Evolutionary conservation across 768 basidiomycete species (phyloP), one percentile per base, ranked within the genome.

Genomic region (Lactarius akahatsu): DNA sequence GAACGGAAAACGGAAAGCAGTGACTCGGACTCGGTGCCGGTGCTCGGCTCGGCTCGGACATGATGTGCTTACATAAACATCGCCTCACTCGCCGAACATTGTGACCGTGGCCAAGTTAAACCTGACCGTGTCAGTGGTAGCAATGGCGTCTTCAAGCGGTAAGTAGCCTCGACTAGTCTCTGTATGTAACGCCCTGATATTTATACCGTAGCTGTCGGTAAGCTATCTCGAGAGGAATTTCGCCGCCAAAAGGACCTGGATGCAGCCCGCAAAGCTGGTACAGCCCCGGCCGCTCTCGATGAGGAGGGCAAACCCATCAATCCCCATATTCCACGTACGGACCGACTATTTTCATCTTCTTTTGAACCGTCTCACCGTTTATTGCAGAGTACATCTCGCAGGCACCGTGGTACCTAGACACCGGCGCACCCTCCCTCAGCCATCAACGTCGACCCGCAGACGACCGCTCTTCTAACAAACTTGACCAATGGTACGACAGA

Each of bases 371-470:
- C 15, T 60, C 28, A 54, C n/a, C 34, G 36, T 26, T 26, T 54
- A 28, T 55, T 54, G 13, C 18, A 95, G 94, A 98, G 79, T 99
- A 98, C 76, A 99, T 99, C 75, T 94, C 96, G 8, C 94, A 96
- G 77, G 96, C 94, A 9, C 97, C 97, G 64, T 99, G 97, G 97
- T 99, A 98, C 77, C 85, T 96, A 71, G 93, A 98, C 77, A 94
- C 91, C 5, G 97, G 94, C 56, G 89, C 86, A 40, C 95, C 97
- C 1, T 95, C 95, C 11, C 83, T 99, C 62, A 92, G 88, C 74
- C 96, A 98, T 81, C 97, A 99, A 76, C 89, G 96, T 71, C 86
- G 88, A 68, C 88, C 84, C 26, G 70, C 59, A 32, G 68, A 81
- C 4, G 86, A 89, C 36, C 86, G 87, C 69, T 76, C 84, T 10